Conservation (phyloP, 345 rosid species). For the Balakata baccata region DNA sequence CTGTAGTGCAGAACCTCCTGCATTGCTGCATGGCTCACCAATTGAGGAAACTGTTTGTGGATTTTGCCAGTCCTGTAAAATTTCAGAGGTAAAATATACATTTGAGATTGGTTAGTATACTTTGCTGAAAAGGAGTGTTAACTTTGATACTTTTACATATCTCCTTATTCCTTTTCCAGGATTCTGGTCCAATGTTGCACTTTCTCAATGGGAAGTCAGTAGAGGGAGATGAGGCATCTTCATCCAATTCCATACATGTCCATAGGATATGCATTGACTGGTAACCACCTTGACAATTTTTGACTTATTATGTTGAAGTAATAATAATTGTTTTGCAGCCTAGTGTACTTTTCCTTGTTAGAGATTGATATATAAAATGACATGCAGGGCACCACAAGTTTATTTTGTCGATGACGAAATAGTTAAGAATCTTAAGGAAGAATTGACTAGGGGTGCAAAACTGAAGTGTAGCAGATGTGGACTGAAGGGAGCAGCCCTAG, state of each 20-base stretch:
- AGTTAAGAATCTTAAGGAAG: slow-evolving; percentile 65
- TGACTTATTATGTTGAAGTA: neutral
- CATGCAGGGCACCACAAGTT: slow-evolving; percentile 76
- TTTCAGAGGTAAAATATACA: slow-evolving; percentile 48
- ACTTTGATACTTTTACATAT: neutral
- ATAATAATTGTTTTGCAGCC: neutral
- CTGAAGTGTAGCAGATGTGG: slow-evolving; percentile 70
- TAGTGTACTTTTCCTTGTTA: neutral
- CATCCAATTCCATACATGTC: slow-evolving; percentile 57
- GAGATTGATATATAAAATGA: slow-evolving; percentile 1
- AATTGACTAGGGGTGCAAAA: slow-evolving; percentile 71
- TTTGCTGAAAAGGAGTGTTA: neutral
- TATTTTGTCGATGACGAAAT: slow-evolving; percentile 50
- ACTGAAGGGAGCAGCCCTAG: slow-evolving; percentile 81
- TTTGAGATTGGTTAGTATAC: neutral
- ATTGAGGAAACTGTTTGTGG: slow-evolving; percentile 43
- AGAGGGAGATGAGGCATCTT: slow-evolving; percentile 42
- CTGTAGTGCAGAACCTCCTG: slow-evolving; percentile 15
- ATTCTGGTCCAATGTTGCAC: slow-evolving; percentile 73
- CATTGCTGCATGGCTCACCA: slow-evolving; percentile 18
- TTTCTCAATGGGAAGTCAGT: slow-evolving; percentile 49
- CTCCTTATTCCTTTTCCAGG: slow-evolving; percentile 32
- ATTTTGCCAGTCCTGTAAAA: slow-evolving; percentile 60
- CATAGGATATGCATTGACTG: slow-evolving; percentile 75
- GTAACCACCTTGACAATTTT: slow-evolving; percentile 34